Evolutionary conservation across 2,329 filamentous ascomycete species (phyloP).

Genomic region (Pyrenophora seminiperda): DNA sequence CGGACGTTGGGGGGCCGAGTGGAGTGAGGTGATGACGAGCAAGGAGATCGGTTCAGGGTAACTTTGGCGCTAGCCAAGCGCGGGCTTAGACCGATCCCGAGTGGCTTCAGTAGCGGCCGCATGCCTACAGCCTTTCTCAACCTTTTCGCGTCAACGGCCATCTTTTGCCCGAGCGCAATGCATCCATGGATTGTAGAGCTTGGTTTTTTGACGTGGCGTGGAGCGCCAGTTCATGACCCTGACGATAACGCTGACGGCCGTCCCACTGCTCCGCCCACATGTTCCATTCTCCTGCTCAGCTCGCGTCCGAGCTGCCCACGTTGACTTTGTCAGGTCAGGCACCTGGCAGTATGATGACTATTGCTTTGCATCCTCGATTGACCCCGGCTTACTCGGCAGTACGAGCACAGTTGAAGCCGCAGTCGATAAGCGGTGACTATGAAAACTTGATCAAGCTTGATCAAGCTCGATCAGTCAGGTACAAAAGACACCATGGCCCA

Average conservation of each 20-base stretch:
- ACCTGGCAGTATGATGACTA: slow-evolving; percentile 19
- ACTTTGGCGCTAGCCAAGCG: slow-evolving; percentile 16
- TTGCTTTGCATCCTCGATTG: slow-evolving; percentile 17
- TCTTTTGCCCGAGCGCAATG: slow-evolving; percentile 5
- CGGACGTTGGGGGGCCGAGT: slow-evolving; percentile 18
- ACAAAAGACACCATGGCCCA: slow-evolving; percentile 31
- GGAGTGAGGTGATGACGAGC: slow-evolving; percentile 19
- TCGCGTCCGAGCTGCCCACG: slow-evolving; percentile 22
- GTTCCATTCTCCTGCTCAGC: slow-evolving; percentile 19
- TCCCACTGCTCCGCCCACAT: slow-evolving; percentile 16
- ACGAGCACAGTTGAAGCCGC: slow-evolving; percentile 6
- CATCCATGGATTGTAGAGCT: background rate
- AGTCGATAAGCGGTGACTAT: slow-evolving; percentile 14
- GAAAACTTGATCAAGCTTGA: slow-evolving; percentile 15
- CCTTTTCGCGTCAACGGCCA: slow-evolving; percentile 6
- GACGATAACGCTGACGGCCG: slow-evolving; percentile 20
- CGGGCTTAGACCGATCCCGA: slow-evolving; percentile 13
- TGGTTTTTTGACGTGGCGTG: slow-evolving; percentile 15
- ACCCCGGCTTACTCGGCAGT: slow-evolving; percentile 10
- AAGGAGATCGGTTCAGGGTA: slow-evolving; percentile 18
- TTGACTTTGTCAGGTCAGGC: slow-evolving; percentile 14
- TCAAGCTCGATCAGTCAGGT: background rate
- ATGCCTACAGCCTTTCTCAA: slow-evolving; percentile 13
- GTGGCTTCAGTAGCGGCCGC: slow-evolving; percentile 24
- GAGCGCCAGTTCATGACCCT: slow-evolving; percentile 15